phyloP scores from a whole-genome alignment of 768 basidiomycete genomes.

The Omphalotus guepiniiformis region DNA sequence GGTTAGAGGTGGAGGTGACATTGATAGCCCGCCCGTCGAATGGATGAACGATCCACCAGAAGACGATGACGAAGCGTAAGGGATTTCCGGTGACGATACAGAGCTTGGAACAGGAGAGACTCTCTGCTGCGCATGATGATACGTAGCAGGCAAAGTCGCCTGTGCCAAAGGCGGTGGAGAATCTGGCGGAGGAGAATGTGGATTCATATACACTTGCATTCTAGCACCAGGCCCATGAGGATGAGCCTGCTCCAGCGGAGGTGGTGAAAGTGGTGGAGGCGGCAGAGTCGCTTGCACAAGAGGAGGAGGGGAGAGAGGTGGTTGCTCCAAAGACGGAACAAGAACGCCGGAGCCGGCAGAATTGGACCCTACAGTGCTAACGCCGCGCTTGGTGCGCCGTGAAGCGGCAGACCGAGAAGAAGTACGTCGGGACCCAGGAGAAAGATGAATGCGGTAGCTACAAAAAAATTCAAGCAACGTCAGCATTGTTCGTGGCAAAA shows the following conservation, averaged over 20 bases:
- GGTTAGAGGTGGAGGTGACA: slow-evolving; percentile 20
- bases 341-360: slow-evolving; percentile 13
- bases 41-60: neutral
- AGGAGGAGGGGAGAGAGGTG: slow-evolving; percentile 7
- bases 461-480: no score
- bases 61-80: slow-evolving; percentile 30
- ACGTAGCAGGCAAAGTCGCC: slow-evolving; percentile 42
- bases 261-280: slow-evolving; percentile 35
- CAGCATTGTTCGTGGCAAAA: no score
- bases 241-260: slow-evolving; percentile 40
- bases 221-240: slow-evolving; percentile 25
- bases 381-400: slow-evolving; percentile 32
- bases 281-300: slow-evolving; percentile 10
- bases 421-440: slow-evolving; percentile 70
- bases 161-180: slow-evolving; percentile 53
- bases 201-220: neutral
- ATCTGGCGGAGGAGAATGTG: slow-evolving; percentile 43
- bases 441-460: slow-evolving; percentile 79
- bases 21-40: slow-evolving; percentile 22
- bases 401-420: slow-evolving; percentile 59
- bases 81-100: slow-evolving; percentile 40
- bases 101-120: slow-evolving; percentile 34
- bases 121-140: slow-evolving; percentile 22
- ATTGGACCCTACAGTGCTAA: slow-evolving; percentile 23
- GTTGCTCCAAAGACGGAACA: slow-evolving; percentile 9